These are phyloP conservation scores for Leccinum huronense DNA, from an alignment of 1,284 basidiomycete genomes.

Conservation along the genomic window DNA sequence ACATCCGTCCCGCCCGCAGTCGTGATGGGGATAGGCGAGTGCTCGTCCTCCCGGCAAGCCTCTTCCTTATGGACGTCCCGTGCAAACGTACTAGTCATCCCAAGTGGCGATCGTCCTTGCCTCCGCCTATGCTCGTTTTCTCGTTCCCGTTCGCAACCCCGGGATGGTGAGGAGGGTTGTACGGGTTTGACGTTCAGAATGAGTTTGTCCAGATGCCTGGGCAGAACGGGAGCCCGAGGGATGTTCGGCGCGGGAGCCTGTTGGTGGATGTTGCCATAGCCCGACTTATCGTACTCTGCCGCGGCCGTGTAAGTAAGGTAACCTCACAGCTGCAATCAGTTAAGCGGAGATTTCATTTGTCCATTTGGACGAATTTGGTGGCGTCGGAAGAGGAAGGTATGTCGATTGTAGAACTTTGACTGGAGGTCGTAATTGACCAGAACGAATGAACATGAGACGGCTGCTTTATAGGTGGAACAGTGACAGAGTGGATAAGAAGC, in stretches of 20 bases:
- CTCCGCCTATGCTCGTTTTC: slow-evolving; percentile 33
- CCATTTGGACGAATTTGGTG: slow-evolving; percentile 52
- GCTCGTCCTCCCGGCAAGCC: slow-evolving; percentile 19
- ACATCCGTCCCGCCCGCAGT: slow-evolving; percentile 38
- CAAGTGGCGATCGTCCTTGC: slow-evolving; percentile 35
- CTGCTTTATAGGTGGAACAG: slow-evolving; percentile 43
- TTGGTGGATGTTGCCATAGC: slow-evolving; percentile 20
- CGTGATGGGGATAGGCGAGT: slow-evolving; percentile 34
- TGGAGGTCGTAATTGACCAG: slow-evolving; percentile 40
- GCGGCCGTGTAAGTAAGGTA: slow-evolving; percentile 53
- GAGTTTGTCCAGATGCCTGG: slow-evolving; percentile 90
- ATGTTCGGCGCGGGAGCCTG: slow-evolving; percentile 66
- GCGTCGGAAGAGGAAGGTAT: slow-evolving; percentile 26
- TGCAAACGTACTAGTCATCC: slow-evolving; percentile 30
- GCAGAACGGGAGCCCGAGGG: slow-evolving; percentile 83
- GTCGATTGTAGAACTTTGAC: slow-evolving; percentile 31
- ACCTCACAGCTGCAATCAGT: slow-evolving; percentile 75
- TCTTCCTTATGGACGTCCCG: slow-evolving; percentile 32
- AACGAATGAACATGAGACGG: slow-evolving; percentile 33
- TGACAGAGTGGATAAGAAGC: slow-evolving; percentile 19
- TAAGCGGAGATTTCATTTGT: slow-evolving; percentile 73
- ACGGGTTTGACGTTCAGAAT: slow-evolving; percentile 73
- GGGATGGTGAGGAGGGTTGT: slow-evolving; percentile 31
- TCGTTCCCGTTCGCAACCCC: slow-evolving; percentile 37
- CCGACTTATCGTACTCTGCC: slow-evolving; percentile 31